These are phyloP conservation scores for Blastomyces parvus DNA, from an alignment of 2,329 filamentous ascomycete genomes.

Conservation along the genomic window DNA sequence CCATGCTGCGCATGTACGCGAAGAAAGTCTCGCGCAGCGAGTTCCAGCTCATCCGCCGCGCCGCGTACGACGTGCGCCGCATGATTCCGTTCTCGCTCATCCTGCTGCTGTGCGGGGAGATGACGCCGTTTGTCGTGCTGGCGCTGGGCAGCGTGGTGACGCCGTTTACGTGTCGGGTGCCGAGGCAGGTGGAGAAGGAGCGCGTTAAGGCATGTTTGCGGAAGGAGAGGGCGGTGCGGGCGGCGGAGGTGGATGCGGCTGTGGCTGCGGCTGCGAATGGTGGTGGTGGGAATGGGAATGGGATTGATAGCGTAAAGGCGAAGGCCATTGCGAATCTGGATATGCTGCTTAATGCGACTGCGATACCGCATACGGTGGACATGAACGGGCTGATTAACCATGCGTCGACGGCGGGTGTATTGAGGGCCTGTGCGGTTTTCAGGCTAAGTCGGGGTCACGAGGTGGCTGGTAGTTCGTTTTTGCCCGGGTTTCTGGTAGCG, in stretches of 20 bases:
- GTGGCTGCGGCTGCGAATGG: slow-evolving; percentile 6
- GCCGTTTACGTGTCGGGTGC: slow-evolving; percentile 74
- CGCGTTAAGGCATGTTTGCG: slow-evolving; percentile 44
- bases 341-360: slow-evolving; percentile 7
- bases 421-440: slow-evolving; percentile 29
- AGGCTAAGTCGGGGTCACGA: slow-evolving; percentile 26
- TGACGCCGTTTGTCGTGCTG: slow-evolving; percentile 71
- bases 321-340: slow-evolving; percentile 7
- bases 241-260: slow-evolving; percentile 13
- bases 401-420: slow-evolving; percentile 20
- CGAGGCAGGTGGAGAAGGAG: slow-evolving; percentile 56
- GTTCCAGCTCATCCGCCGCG: slow-evolving; percentile 60
- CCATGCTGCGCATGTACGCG: slow-evolving; percentile 3
- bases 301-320: slow-evolving; percentile 7
- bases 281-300: slow-evolving; percentile 1
- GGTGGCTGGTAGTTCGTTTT: neutral
- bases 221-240: slow-evolving; percentile 22
- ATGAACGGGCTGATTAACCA: slow-evolving; percentile 16
- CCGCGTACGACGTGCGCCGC: slow-evolving; percentile 62
- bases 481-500: slow-evolving; percentile 26
- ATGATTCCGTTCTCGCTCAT: slow-evolving; percentile 70
- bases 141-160: slow-evolving; percentile 59
- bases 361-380: slow-evolving; percentile 6
- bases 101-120: slow-evolving; percentile 70
- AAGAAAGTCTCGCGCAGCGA: slow-evolving; percentile 50